Percentiles rank a stretch among this genome's conserved stretches.
Evolutionary conservation across 228 moss, liverwort and hornwort genomes (phyloP).

Genomic region (Sphagnum fallax): DNA sequence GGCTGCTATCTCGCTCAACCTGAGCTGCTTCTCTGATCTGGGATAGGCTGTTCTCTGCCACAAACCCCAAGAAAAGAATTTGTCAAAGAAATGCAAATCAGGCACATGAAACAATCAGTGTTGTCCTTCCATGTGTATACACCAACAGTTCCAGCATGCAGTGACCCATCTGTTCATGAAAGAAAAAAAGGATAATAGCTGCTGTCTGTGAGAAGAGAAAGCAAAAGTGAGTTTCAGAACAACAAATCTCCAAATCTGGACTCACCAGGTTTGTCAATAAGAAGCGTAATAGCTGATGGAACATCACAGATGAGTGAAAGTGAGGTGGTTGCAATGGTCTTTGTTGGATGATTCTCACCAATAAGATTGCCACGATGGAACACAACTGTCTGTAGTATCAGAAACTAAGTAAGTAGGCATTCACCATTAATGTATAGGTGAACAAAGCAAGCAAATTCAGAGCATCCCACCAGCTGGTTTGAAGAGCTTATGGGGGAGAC

Average conservation of each 20-base stretch:
- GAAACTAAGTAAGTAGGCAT: conserved; percentile 10
- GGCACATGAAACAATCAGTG: too few relatives aligned
- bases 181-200: too few relatives aligned
- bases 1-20: conserved; percentile 58
- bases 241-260: neutral
- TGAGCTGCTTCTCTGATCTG: conserved; percentile 58
- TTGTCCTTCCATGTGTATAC: too few relatives aligned
- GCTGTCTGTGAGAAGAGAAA: too few relatives aligned
- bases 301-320: conserved; percentile 65
- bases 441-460: neutral
- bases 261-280: conserved; percentile 74
- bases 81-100: too few relatives aligned
- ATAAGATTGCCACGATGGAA: conserved; percentile 84
- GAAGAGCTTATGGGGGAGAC: neutral
- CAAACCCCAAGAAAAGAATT: neutral
- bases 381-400: conserved; percentile 36
- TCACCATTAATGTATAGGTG: neutral
- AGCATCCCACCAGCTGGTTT: neutral
- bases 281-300: conserved; percentile 68
- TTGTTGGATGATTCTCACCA: conserved; percentile 76
- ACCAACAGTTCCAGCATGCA: too few relatives aligned
- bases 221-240: too few relatives aligned
- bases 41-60: conserved; percentile 50
- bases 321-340: conserved; percentile 56
- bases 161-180: too few relatives aligned